Conservation (phyloP, 768 basidiomycete species). For the Melanogaster broomeanus region DNA sequence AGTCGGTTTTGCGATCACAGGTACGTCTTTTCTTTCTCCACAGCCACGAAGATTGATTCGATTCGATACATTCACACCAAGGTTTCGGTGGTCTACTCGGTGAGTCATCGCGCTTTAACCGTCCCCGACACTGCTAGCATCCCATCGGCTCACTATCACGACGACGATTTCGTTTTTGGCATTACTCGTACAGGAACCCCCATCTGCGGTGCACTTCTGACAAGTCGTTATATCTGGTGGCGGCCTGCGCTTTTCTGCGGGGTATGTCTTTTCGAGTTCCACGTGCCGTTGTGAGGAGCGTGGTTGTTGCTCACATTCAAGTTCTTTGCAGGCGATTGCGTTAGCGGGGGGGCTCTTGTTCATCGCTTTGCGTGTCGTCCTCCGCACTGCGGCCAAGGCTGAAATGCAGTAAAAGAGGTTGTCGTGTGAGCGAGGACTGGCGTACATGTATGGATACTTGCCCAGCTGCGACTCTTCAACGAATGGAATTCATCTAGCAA, state of each 20-base stretch:
- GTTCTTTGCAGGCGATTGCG: not conserved
- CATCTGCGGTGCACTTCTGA: constrained; percentile 61
- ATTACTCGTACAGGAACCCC: constrained; percentile 44
- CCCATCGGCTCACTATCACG: no score
- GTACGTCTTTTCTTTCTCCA: constrained; percentile 21
- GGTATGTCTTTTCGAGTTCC: no score
- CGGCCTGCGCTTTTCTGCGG: no score
- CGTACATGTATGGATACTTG: no score
- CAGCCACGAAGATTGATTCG: not conserved
- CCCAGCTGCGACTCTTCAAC: not conserved
- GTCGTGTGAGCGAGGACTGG: no score
- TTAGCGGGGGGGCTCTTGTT: not conserved
- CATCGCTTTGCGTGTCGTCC: not conserved
- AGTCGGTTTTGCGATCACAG: constrained; percentile 43
- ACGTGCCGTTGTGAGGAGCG: no score
- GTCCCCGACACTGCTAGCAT: no score
- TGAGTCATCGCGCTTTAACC: constrained; percentile 2
- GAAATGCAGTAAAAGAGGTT: not conserved
- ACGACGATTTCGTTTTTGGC: constrained; percentile 16
- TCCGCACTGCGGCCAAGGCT: not conserved
- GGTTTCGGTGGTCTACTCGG: constrained; percentile 25
- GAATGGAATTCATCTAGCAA: not conserved
- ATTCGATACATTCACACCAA: not conserved
- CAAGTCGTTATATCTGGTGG: no score
- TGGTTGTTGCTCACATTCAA: no score